phyloP scores from a whole-genome alignment of 2,329 filamentous ascomycete genomes.

The Trichoderma cornu-damae region DNA sequence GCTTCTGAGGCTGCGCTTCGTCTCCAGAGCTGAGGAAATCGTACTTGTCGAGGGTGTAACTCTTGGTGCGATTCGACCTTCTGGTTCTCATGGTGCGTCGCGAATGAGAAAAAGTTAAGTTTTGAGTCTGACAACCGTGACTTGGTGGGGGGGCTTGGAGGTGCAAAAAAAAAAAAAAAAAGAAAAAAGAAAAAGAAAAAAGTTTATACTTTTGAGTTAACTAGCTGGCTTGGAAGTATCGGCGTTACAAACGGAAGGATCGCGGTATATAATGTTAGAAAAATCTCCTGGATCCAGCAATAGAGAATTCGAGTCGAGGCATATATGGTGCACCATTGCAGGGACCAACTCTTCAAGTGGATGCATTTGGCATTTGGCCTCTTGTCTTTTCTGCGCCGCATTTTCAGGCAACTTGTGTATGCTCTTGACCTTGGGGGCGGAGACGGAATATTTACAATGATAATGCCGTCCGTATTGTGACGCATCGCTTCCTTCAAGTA shows the following conservation, averaged over 20 bases:
- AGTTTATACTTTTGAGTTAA: slow-evolving; percentile 1
- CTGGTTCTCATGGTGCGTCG: slow-evolving; percentile 34
- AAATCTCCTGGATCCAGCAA: neutral
- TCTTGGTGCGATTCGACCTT: slow-evolving; percentile 34
- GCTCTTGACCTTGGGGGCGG: too few species aligned
- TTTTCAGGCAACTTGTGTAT: too few species aligned
- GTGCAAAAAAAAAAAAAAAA: slow-evolving; percentile 3
- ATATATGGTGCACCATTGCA: neutral
- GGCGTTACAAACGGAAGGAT: neutral
- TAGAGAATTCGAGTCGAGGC: neutral
- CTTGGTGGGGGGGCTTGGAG: slow-evolving; percentile 1
- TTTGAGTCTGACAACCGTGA: slow-evolving; percentile 8
- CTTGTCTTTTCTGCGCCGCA: neutral
- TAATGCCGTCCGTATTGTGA: too few species aligned
- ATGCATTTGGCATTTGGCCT: neutral
- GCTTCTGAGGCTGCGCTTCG: slow-evolving; percentile 23
- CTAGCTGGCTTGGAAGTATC: neutral
- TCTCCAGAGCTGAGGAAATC: slow-evolving; percentile 34
- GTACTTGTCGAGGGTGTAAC: slow-evolving; percentile 33
- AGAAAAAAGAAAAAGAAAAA: too few species aligned
- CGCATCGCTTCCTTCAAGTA: too few species aligned
- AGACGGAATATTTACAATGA: too few species aligned
- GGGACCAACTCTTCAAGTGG: neutral
- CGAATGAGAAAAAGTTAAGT: slow-evolving; percentile 7
- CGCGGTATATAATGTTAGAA: neutral